A percentile compares a stretch with the other conserved stretches of the same genome.
These are phyloP conservation scores for Paxillus involutus DNA, from an alignment of 768 basidiomycete species.

Conservation along the genomic window DNA sequence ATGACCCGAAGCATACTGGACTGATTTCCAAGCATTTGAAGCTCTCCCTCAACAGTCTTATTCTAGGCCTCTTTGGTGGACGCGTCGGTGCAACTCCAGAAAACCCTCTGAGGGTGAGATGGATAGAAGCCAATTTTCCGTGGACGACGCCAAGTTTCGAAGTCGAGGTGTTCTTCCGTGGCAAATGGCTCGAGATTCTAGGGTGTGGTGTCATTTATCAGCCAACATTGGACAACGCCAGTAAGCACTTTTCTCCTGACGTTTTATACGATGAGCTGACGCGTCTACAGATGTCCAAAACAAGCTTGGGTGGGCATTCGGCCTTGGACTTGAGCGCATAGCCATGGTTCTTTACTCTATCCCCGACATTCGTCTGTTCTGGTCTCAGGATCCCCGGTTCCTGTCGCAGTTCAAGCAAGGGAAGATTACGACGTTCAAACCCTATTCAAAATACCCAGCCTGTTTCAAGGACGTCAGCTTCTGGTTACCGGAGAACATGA, in stretches of 20 bases:
- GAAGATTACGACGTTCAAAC: slow-evolving; percentile 77
- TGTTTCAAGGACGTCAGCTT: slow-evolving; percentile 96
- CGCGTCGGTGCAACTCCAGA: slow-evolving; percentile 46
- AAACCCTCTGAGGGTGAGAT: slow-evolving; percentile 83
- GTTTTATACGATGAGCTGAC: slow-evolving; percentile 9
- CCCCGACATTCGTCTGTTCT: slow-evolving; percentile 97
- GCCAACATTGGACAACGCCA: slow-evolving; percentile 81
- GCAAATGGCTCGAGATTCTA: slow-evolving; percentile 95
- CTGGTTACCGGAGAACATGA: slow-evolving; percentile 65
- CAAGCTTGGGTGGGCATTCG: slow-evolving; percentile 97
- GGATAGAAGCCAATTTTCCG: slow-evolving; percentile 98
- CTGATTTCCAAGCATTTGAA: slow-evolving; percentile 86
- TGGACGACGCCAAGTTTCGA: slow-evolving; percentile 98
- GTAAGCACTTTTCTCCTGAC: slow-evolving; percentile 45
- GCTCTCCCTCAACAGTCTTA: slow-evolving; percentile 81
- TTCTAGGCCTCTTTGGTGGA: slow-evolving; percentile 79
- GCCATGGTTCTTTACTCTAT: slow-evolving; percentile 98
- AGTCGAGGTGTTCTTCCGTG: slow-evolving; percentile 94
- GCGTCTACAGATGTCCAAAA: slow-evolving; percentile 58
- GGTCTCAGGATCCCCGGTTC: slow-evolving; percentile 90
- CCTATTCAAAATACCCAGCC: slow-evolving; percentile 91
- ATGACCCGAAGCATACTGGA: slow-evolving; percentile 72
- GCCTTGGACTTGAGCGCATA: slow-evolving; percentile 93
- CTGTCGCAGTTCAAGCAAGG: slow-evolving; percentile 79
- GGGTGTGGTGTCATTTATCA: slow-evolving; percentile 93